Base-by-base conservation (phyloP, 768 basidiomycete species). In the Mycena albidolilacea region DNA sequence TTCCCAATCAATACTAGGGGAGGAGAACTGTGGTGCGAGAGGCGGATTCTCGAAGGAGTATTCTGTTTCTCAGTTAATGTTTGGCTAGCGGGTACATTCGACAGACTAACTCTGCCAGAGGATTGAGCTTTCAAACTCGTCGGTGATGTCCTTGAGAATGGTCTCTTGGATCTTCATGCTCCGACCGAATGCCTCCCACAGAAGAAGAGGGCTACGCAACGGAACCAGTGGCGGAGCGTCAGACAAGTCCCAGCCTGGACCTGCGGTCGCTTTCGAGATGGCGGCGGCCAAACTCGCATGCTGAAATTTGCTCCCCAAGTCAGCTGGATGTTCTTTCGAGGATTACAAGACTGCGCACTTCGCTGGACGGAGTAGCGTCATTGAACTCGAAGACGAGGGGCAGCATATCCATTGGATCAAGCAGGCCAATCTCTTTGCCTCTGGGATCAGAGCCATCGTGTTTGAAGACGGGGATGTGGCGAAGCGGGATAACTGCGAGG, bases 361-460 rank as follows among this genome's bases (percentile, higher is more conserved):
- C 72, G n/a, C 70, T 71, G 35, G 68, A 11, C 21, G 68, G 38
- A 41, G 52, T 44, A 7, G 62, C 54, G 7, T 50, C 65, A 57
- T 60, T 44, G 15, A 74, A 74, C 70, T 84, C 83, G 67, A 87
- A 84, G 46, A 88, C 81, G 21, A 84, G 60, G 2, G 87, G 85
- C 68, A 84, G 64, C 87, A 90, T 89, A 77, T 90, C 90, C 57
- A 88, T 78, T 39, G 89, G 90, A 79, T 90, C 89, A 30, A 90
- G 80, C 11, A 90, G 80, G 7, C 85, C 85, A 30, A 90, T 88
- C 71, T 84, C 84, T 38, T 75, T 80, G n/a, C 79, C 81, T 59
- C 79, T 77, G 14, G 73, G 61, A 46, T 83, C 80, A 11, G 76
- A 64, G 15, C 73, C 75, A 66, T 83, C 81, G 64, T 83, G 80